A percentile compares a stretch with the other conserved stretches of the same genome.
These are phyloP conservation scores for Gnaphalium uliginosum DNA, from an alignment of 129 eudicot species.

Conservation along the genomic window DNA sequence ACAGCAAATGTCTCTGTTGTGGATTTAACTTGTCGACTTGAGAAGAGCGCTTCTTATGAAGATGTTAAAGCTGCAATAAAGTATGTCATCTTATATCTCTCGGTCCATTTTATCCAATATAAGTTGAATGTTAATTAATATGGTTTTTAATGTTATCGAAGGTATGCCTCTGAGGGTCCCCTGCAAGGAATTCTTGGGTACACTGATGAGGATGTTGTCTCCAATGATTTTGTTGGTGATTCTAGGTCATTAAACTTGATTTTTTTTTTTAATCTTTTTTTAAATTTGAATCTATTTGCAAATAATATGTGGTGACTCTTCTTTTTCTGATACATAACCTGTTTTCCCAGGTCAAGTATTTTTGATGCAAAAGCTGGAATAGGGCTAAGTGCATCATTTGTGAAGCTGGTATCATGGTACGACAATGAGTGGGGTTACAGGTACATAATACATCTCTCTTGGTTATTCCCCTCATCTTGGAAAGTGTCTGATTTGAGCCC, in stretches of 20 bases:
- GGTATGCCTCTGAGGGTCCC: conserved; percentile 92
- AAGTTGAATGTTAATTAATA: neutral
- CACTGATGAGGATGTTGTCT: conserved; percentile 96
- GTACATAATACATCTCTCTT: conserved; percentile 39
- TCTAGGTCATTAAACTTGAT: conserved; percentile 52
- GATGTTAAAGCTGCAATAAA: conserved; percentile 92
- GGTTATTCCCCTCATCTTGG: neutral
- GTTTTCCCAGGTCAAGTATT: conserved; percentile 72
- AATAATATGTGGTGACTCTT: neutral
- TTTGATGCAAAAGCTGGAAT: conserved; percentile 95
- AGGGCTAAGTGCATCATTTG: conserved; percentile 75
- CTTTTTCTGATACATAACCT: neutral
- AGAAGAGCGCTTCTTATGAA: conserved; percentile 86
- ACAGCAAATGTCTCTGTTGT: conserved; percentile 97
- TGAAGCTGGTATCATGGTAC: conserved; percentile 92
- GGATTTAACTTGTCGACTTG: conserved; percentile 94
- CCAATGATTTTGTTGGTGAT: conserved; percentile 95
- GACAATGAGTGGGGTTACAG: conserved; percentile 99
- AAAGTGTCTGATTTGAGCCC: neutral
- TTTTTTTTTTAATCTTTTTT: conserved; percentile 12
- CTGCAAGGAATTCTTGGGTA: conserved; percentile 90
- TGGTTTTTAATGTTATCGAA: conserved; percentile 18
- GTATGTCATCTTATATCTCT: conserved; percentile 38
- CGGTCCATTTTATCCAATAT: neutral
- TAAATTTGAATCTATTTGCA: neutral